Evolutionary conservation across 371 early-diverging fungal genomes (phyloP).

Genomic region (Phascolomyces articulosus): DNA sequence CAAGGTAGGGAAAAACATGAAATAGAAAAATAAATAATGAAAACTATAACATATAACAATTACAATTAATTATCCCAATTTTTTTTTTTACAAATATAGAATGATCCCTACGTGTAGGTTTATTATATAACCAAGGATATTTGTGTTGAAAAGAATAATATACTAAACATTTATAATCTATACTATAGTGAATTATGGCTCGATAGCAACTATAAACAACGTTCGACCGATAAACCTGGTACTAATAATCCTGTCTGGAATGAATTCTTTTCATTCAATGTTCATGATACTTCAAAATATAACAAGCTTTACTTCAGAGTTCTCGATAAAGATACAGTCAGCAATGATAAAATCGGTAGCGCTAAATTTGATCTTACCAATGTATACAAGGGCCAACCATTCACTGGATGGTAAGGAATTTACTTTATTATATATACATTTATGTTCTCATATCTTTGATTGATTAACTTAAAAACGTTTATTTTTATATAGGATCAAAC

Average conservation of each 20-base stretch:
- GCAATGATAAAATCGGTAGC: constrained; percentile 46
- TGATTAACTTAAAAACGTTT: no score
- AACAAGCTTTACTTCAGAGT: constrained; percentile 45
- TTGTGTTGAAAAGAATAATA: no score
- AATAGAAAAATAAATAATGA: no score
- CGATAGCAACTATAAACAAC: constrained; percentile 26
- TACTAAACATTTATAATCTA: no score
- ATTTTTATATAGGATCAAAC: constrained; percentile 20
- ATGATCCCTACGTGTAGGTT: constrained; percentile 23
- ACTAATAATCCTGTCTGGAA: constrained; percentile 24
- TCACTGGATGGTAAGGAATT: constrained; percentile 32
- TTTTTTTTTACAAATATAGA: constrained; percentile 10
- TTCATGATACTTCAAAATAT: constrained; percentile 18
- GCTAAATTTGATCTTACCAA: constrained; percentile 27
- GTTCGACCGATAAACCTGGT: constrained; percentile 11
- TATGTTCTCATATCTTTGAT: no score
- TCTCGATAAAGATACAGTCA: constrained; percentile 35
- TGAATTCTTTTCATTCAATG: constrained; percentile 25
- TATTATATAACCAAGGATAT: no score
- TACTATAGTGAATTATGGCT: constrained; percentile 22
- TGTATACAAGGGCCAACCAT: constrained; percentile 22
- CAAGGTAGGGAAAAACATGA: no score
- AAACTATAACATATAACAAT: no score
- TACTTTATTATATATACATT: no score
- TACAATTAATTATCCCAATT: no score